Evolutionary conservation across 2,329 filamentous ascomycete genomes (phyloP).

Genomic region (Acrocalymma vagum): DNA sequence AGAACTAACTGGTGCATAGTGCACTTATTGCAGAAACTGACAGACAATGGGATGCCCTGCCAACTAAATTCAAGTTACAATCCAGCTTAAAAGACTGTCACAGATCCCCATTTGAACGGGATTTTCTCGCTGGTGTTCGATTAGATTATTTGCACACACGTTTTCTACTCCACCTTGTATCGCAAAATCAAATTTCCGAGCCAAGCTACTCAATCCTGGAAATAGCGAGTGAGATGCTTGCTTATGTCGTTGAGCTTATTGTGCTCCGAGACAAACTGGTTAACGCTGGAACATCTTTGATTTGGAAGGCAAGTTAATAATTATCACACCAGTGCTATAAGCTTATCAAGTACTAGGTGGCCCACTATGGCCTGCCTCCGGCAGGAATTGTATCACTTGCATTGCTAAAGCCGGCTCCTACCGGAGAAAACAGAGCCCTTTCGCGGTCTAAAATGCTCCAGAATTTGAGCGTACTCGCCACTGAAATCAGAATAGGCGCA

Average conservation of each 20-base stretch:
- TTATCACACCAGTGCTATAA: background rate
- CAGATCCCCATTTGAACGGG: too few species aligned
- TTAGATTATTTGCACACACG: too few species aligned
- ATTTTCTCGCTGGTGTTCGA: too few species aligned
- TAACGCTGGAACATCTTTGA: conserved; percentile 43
- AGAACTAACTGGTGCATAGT: too few species aligned
- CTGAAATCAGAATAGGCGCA: conserved; percentile 1
- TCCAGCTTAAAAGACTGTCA: too few species aligned
- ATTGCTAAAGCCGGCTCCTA: background rate
- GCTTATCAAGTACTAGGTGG: background rate
- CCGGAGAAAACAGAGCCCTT: too few species aligned
- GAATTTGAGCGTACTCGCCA: conserved; percentile 1
- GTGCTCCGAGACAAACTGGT: conserved; percentile 36
- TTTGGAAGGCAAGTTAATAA: conserved; percentile 35
- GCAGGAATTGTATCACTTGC: conserved; percentile 2
- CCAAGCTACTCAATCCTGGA: conserved; percentile 26
- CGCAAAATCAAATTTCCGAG: conserved; percentile 29
- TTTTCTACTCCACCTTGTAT: conserved; percentile 22
- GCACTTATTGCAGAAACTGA: too few species aligned
- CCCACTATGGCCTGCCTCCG: conserved; percentile 3
- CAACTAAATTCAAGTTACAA: too few species aligned
- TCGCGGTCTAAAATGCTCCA: conserved; percentile 1
- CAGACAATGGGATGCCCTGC: too few species aligned
- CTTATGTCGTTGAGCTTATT: conserved; percentile 36
- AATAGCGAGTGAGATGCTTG: conserved; percentile 39